phyloP scores from a whole-genome alignment of 225 moss, liverwort and hornwort species.

The Sphagnum tenellum region DNA sequence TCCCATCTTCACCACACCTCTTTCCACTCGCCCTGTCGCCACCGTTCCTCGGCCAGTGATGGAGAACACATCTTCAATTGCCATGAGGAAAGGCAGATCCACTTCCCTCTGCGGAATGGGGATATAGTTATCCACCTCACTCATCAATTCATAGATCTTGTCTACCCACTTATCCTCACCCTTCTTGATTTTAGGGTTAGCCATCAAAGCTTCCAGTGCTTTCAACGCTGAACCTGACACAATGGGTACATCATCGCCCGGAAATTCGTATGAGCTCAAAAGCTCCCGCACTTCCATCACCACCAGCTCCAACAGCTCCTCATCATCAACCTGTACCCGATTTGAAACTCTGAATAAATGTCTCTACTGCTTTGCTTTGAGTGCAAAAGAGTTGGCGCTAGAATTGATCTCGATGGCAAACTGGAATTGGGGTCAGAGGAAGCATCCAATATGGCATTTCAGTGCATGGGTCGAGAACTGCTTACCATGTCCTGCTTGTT shows the following conservation, averaged over 20 bases:
- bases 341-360: too few species aligned
- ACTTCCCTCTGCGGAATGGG: constrained; percentile 49
- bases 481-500: constrained; percentile 58
- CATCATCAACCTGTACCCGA: constrained; percentile 37
- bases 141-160: constrained; percentile 61
- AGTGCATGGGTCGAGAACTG: not conserved
- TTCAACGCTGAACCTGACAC: constrained; percentile 63
- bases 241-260: constrained; percentile 71
- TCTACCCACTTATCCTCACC: constrained; percentile 70
- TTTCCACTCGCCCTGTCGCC: constrained; percentile 67
- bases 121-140: constrained; percentile 60
- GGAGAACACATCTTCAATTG: constrained; percentile 83
- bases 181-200: constrained; percentile 14
- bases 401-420: too few species aligned
- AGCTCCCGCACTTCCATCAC: constrained; percentile 64
- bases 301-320: constrained; percentile 67
- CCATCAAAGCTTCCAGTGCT: constrained; percentile 33
- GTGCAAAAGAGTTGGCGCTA: too few species aligned
- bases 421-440: too few species aligned
- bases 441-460: too few species aligned
- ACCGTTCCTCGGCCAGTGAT: constrained; percentile 78
- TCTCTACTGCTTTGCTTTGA: too few species aligned
- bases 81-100: constrained; percentile 66
- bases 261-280: constrained; percentile 61
- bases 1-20: constrained; percentile 51